Evolutionary conservation across 805 yeast species (phyloP).

Genomic region (Monosporozyma aquatica): DNA sequence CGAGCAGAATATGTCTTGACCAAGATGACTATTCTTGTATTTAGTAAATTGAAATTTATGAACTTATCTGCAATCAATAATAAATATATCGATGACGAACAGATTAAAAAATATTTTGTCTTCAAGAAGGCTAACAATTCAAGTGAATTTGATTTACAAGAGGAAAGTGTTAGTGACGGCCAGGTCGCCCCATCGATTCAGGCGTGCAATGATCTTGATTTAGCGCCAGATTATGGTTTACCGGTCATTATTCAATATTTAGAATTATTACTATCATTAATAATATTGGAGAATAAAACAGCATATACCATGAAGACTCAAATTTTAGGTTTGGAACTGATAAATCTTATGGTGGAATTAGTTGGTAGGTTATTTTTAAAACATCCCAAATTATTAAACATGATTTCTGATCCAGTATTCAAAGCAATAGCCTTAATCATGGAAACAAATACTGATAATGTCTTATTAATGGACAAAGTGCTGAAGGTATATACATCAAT

Average conservation of each 20-base stretch:
- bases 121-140: constrained; percentile 1
- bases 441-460: constrained; percentile 53
- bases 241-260: constrained; percentile 69
- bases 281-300: constrained; percentile 72
- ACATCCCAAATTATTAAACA: constrained; percentile 56
- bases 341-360: constrained; percentile 73
- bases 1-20: constrained; percentile 80
- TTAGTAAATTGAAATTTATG: constrained; percentile 46
- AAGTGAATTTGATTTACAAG: constrained; percentile 8
- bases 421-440: constrained; percentile 75
- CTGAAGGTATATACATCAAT: constrained; percentile 68
- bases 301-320: constrained; percentile 53
- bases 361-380: constrained; percentile 52
- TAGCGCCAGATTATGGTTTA: constrained; percentile 49
- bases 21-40: constrained; percentile 58
- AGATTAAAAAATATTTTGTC: constrained; percentile 4
- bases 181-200: too few relatives aligned
- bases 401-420: constrained; percentile 71
- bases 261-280: constrained; percentile 64
- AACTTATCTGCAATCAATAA: constrained; percentile 8
- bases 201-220: constrained; percentile 29
- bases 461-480: constrained; percentile 62
- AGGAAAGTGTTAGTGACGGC: background rate
- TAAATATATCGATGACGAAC: constrained; percentile 17
- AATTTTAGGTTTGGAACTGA: constrained; percentile 66